Percentiles rank a stretch among this genome's conserved stretches.
Evolutionary conservation across 768 basidiomycete species (phyloP).

Genomic region (Butyriboletus loyo): DNA sequence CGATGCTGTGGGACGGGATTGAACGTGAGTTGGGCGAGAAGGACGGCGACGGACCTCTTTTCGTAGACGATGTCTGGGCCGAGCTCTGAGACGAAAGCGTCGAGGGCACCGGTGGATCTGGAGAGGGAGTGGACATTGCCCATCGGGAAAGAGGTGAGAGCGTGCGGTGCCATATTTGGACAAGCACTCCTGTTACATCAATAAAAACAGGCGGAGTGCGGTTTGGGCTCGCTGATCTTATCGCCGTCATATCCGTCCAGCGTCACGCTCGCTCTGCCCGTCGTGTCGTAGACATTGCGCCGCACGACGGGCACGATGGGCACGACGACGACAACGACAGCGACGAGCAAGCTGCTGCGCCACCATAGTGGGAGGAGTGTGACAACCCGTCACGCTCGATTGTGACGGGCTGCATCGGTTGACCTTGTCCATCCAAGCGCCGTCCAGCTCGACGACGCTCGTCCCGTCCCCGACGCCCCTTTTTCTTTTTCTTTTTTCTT

Average conservation of each 20-base stretch:
- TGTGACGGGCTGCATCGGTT: slow-evolving; percentile 20
- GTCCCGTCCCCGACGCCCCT: neutral
- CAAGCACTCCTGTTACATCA: neutral
- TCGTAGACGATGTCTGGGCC: slow-evolving; percentile 88
- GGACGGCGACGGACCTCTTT: slow-evolving; percentile 60
- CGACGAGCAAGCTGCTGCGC: slow-evolving; percentile 7
- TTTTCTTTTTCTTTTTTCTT: neutral
- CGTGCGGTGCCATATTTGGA: slow-evolving; percentile 4
- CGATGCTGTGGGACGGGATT: slow-evolving; percentile 15
- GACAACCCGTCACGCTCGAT: slow-evolving; percentile 26
- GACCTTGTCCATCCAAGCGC: slow-evolving; percentile 9
- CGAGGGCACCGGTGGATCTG: slow-evolving; percentile 75
- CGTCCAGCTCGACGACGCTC: neutral
- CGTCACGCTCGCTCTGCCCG: neutral
- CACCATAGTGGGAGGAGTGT: slow-evolving; percentile 21
- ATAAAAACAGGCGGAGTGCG: slow-evolving; percentile 2
- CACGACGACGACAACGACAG: neutral
- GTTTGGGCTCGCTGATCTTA: neutral
- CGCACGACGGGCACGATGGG: neutral
- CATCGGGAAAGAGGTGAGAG: slow-evolving; percentile 41
- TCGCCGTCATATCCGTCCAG: neutral
- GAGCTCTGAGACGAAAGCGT: slow-evolving; percentile 88
- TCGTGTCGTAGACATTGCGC: neutral
- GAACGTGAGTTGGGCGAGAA: fast-evolving
- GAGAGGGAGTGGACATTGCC: slow-evolving; percentile 75